These are phyloP conservation scores for Umbelopsis vinacea DNA, from an alignment of 192 early-diverging fungal genomes.

Conservation along the genomic window DNA sequence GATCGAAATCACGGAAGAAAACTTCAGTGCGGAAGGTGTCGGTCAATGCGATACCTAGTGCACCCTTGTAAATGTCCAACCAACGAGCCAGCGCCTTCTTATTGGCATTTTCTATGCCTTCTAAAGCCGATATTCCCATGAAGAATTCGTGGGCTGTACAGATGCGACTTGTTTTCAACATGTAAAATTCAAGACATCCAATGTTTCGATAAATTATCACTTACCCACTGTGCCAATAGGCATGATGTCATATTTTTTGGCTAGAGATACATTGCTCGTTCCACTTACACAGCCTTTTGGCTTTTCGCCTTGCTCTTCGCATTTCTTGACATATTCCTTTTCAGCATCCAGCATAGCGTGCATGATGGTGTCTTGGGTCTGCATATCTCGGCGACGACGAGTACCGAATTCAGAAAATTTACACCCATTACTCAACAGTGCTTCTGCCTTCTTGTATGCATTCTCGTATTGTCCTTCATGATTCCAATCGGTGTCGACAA, in stretches of 20 bases:
- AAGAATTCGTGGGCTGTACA: slow-evolving; percentile 76
- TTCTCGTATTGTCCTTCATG: slow-evolving; percentile 62
- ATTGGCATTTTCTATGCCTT: slow-evolving; percentile 64
- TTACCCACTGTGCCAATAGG: slow-evolving; percentile 56
- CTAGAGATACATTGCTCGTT: slow-evolving; percentile 76
- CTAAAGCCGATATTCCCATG: slow-evolving; percentile 74
- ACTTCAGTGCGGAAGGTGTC: slow-evolving; percentile 72
- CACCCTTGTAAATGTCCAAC: slow-evolving; percentile 57
- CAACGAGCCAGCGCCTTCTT: slow-evolving; percentile 62
- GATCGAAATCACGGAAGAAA: slow-evolving; percentile 68
- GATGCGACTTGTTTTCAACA: slow-evolving; percentile 23
- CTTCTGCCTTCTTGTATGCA: slow-evolving; percentile 51
- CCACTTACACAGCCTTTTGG: slow-evolving; percentile 57
- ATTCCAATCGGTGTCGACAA: slow-evolving; percentile 72
- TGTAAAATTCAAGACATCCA: not conserved
- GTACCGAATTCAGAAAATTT: slow-evolving; percentile 84
- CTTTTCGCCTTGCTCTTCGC: slow-evolving; percentile 20
- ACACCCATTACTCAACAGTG: slow-evolving; percentile 59
- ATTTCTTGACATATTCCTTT: slow-evolving; percentile 3
- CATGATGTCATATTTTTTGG: slow-evolving; percentile 44
- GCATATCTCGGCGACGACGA: slow-evolving; percentile 66
- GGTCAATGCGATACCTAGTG: slow-evolving; percentile 68
- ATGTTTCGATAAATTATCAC: not conserved
- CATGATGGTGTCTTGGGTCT: slow-evolving; percentile 69
- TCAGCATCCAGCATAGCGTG: slow-evolving; percentile 38